Evolutionary conservation across 2,329 filamentous ascomycete genomes (phyloP).

Genomic region (Dothidotthia symphoricarpi): DNA sequence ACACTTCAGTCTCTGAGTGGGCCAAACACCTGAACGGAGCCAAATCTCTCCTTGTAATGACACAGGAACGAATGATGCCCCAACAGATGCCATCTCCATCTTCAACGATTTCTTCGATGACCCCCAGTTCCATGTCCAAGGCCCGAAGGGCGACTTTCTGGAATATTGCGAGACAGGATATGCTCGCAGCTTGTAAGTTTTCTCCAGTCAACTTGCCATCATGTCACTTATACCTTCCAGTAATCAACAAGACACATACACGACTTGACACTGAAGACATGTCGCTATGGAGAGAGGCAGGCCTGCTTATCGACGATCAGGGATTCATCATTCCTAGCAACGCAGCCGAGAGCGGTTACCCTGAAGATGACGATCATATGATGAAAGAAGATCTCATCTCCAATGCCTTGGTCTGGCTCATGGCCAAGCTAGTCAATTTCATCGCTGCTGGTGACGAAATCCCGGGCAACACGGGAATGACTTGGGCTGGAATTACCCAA

Average conservation of each 20-base stretch:
- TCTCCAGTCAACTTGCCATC: not conserved
- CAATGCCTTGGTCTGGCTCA: conserved; percentile 65
- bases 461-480: conserved; percentile 37
- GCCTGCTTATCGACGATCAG: conserved; percentile 56
- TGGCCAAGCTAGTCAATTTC: conserved; percentile 66
- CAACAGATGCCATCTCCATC: conserved; percentile 45
- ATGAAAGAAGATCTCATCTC: conserved; percentile 64
- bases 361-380: conserved; percentile 46
- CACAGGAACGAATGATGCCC: conserved; percentile 51
- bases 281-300: conserved; percentile 63
- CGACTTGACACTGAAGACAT: conserved; percentile 62
- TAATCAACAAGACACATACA: conserved; percentile 61
- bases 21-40: conserved; percentile 64
- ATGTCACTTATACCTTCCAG: conserved; percentile 17
- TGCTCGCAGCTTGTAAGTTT: conserved; percentile 59
- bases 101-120: conserved; percentile 25
- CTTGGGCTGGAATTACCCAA: conserved; percentile 50
- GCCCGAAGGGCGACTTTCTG: conserved; percentile 62
- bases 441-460: conserved; percentile 58
- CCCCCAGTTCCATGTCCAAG: conserved; percentile 47
- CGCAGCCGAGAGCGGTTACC: conserved; percentile 38
- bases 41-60: conserved; percentile 60
- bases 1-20: conserved; percentile 63
- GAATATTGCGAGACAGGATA: conserved; percentile 66
- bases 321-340: conserved; percentile 54